Percentiles rank a stretch among this genome's conserved stretches.
Evolutionary conservation across 148 eudicot species (phyloP).

Genomic region (Rhododendron ovatum): DNA sequence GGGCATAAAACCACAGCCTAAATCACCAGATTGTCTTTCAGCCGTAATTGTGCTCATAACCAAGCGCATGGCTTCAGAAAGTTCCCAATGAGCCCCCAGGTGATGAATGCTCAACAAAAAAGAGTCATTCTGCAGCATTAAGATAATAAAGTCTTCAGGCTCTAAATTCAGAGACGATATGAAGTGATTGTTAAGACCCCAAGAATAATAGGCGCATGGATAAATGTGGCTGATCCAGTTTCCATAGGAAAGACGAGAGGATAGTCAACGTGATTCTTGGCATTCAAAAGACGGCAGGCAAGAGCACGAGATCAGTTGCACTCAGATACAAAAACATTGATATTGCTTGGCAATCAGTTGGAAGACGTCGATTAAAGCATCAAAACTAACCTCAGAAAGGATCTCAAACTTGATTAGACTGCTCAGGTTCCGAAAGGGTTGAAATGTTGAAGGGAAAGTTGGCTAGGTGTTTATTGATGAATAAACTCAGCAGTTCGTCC

Average conservation of each 20-base stretch:
- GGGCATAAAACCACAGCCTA: neutral
- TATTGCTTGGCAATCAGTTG: neutral
- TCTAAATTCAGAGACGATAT: neutral
- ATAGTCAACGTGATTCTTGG: neutral
- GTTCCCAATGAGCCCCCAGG: neutral
- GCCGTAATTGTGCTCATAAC: neutral
- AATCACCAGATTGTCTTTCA: neutral
- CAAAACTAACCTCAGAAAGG: neutral
- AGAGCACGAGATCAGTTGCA: neutral
- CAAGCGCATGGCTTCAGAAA: neutral
- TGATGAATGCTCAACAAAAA: neutral
- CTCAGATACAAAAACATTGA: neutral
- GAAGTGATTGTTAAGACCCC: neutral
- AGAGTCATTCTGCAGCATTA: neutral
- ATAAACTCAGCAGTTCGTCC: constrained; percentile 19
- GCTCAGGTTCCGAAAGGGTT: neutral
- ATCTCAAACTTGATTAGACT: neutral
- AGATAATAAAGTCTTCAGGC: neutral
- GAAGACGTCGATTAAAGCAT: neutral
- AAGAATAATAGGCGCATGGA: neutral
- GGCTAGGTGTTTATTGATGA: constrained; percentile 9
- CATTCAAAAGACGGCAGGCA: neutral
- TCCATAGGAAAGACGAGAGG: neutral
- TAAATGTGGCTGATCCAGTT: neutral
- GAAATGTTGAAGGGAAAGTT: neutral